Percentiles rank a stretch among this genome's conserved stretches.
These are phyloP conservation scores for Westerdykella aurantiaca DNA, from an alignment of 2,329 filamentous ascomycete species.

Conservation along the genomic window DNA sequence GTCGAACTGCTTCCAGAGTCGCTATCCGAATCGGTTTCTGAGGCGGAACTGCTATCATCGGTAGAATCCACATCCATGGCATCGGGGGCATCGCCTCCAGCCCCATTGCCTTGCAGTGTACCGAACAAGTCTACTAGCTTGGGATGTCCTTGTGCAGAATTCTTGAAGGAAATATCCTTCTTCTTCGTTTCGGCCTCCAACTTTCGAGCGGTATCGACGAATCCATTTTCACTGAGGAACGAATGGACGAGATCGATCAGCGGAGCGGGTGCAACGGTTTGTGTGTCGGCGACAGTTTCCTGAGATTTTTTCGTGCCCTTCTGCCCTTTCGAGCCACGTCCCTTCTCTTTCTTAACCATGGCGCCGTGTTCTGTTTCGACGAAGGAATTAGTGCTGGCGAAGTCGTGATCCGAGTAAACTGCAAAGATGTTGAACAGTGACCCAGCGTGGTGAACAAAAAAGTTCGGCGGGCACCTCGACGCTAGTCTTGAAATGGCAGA, in stretches of 20 bases:
- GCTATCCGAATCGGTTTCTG: constrained; percentile 17
- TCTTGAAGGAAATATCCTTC: constrained; percentile 2
- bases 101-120: constrained; percentile 25
- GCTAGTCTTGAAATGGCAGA: too few species aligned
- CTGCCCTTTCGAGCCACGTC: neutral
- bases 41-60: constrained; percentile 1
- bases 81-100: constrained; percentile 9
- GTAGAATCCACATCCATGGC: constrained; percentile 27
- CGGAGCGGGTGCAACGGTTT: constrained; percentile 13
- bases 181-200: constrained; percentile 15
- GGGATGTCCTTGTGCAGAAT: constrained; percentile 13
- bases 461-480: too few species aligned
- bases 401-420: too few species aligned
- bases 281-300: neutral
- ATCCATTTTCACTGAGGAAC: constrained; percentile 33
- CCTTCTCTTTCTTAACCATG: too few species aligned
- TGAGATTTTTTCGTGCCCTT: constrained; percentile 1
- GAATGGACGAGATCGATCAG: constrained; percentile 29
- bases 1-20: neutral
- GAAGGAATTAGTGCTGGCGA: too few species aligned
- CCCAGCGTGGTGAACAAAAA: too few species aligned
- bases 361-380: too few species aligned
- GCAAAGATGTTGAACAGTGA: too few species aligned
- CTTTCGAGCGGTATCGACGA: constrained; percentile 23
- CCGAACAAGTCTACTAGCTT: constrained; percentile 18